Percentiles rank a stretch among this genome's conserved stretches.
phyloP scores from a whole-genome alignment of 371 early-diverging fungal genomes.

The Sporodiniella umbellata region DNA sequence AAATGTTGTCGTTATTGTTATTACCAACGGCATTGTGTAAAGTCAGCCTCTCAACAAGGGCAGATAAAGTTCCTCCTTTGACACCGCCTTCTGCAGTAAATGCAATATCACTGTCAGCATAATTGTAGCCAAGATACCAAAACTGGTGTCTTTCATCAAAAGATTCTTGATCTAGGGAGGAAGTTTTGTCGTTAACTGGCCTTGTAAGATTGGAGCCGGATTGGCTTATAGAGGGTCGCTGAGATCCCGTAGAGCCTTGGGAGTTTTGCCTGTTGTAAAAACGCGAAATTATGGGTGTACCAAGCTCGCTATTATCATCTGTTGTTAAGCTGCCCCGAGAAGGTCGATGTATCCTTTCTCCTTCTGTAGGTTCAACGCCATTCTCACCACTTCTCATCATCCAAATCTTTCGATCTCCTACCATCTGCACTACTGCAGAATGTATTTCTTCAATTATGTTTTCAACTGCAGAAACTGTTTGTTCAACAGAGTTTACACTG shows the following conservation, averaged over 20 bases:
- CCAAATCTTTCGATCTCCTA: constrained; percentile 37
- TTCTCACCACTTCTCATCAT: constrained; percentile 26
- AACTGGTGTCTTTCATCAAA: constrained; percentile 12
- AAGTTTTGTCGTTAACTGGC: not conserved
- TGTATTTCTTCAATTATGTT: constrained; percentile 37
- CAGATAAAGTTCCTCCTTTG: constrained; percentile 82
- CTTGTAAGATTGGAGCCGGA: constrained; percentile 1
- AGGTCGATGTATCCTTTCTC: constrained; percentile 9
- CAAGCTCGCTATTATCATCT: not conserved
- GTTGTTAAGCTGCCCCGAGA: constrained; percentile 15
- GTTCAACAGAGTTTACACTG: constrained; percentile 34
- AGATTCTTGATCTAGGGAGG: not conserved
- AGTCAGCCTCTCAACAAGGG: constrained; percentile 86
- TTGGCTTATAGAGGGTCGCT: constrained; percentile 16
- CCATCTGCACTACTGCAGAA: constrained; percentile 32
- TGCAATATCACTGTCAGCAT: constrained; percentile 68
- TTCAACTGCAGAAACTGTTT: constrained; percentile 39
- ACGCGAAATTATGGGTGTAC: constrained; percentile 3
- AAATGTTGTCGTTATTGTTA: not conserved
- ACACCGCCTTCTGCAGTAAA: constrained; percentile 79
- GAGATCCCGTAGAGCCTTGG: not conserved
- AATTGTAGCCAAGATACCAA: constrained; percentile 73
- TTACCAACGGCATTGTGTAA: constrained; percentile 68
- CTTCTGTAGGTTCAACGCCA: not conserved
- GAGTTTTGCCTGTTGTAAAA: constrained; percentile 10